A percentile compares a stretch with the other conserved stretches of the same genome.
phyloP scores from a whole-genome alignment of 2,329 filamentous ascomycete species.

The Claviceps africana region DNA sequence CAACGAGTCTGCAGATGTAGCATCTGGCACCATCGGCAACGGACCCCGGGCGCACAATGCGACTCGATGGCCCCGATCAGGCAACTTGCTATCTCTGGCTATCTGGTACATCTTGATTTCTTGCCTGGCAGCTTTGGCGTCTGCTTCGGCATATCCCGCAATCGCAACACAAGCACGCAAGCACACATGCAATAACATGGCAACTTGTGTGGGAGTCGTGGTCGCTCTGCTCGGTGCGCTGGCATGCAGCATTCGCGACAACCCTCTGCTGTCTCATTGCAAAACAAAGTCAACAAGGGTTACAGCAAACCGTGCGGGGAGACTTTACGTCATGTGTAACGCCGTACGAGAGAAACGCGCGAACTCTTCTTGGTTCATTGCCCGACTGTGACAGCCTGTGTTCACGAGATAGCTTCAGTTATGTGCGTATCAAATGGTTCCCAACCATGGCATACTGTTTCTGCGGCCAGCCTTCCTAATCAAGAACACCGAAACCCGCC shows the following conservation, averaged over 20 bases:
- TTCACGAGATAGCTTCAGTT: neutral
- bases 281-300: neutral
- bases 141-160: neutral
- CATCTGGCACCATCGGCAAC: neutral
- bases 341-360: neutral
- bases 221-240: neutral
- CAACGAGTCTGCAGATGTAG: neutral
- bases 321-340: neutral
- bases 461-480: neutral
- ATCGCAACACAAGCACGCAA: neutral
- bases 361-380: neutral
- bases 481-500: neutral
- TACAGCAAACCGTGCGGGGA: neutral
- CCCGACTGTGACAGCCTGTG: constrained; percentile 1
- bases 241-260: neutral
- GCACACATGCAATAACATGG: neutral
- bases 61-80: neutral
- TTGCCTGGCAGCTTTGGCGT: neutral
- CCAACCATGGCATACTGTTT: neutral
- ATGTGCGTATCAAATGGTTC: constrained; percentile 1
- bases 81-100: neutral
- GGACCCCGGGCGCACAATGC: neutral
- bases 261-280: neutral
- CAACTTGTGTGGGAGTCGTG: neutral
- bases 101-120: neutral